phyloP scores from a whole-genome alignment of 768 basidiomycete genomes.

The Tricholoma bakamatsutake region DNA sequence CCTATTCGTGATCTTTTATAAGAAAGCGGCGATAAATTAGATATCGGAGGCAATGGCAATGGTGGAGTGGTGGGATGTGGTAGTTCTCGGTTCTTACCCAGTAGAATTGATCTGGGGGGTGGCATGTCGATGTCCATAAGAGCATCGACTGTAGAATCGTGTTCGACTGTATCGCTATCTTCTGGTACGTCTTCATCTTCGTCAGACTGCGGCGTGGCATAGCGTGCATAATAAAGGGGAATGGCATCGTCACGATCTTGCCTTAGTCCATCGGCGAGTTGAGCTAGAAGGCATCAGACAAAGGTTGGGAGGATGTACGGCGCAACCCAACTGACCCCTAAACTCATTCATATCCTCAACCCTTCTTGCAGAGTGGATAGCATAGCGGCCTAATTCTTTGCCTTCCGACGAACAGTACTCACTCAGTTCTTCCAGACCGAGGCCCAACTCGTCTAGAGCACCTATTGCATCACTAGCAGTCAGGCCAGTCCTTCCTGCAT shows the following conservation, averaged over 20 bases:
- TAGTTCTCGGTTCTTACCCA: slow-evolving; percentile 23
- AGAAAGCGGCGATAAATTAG: slow-evolving; percentile 49
- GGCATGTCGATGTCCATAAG: slow-evolving; percentile 25
- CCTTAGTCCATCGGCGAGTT: slow-evolving; percentile 52
- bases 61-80: slow-evolving; percentile 31
- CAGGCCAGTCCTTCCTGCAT: slow-evolving; percentile 60
- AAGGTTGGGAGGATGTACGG: slow-evolving; percentile 10
- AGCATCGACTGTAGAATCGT: slow-evolving; percentile 18
- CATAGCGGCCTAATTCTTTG: slow-evolving; percentile 63
- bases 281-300: slow-evolving; percentile 40
- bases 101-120: slow-evolving; percentile 9
- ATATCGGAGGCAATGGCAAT: slow-evolving; percentile 51
- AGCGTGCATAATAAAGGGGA: slow-evolving; percentile 41
- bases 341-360: slow-evolving; percentile 71
- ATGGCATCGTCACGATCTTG: slow-evolving; percentile 52
- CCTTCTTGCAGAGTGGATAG: slow-evolving; percentile 54
- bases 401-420: slow-evolving; percentile 67
- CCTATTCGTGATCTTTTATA: slow-evolving; percentile 53
- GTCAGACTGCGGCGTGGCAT: slow-evolving; percentile 26
- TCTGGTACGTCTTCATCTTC: slow-evolving; percentile 26
- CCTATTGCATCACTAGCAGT: slow-evolving; percentile 54
- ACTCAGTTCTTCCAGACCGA: slow-evolving; percentile 60
- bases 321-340: slow-evolving; percentile 46
- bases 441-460: slow-evolving; percentile 72
- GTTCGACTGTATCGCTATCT: slow-evolving; percentile 26